Evolutionary conservation across 225 moss, liverwort and hornwort species (phyloP), one percentile per base, ranked within the genome.

Genomic region (Sphagnum contortum): DNA sequence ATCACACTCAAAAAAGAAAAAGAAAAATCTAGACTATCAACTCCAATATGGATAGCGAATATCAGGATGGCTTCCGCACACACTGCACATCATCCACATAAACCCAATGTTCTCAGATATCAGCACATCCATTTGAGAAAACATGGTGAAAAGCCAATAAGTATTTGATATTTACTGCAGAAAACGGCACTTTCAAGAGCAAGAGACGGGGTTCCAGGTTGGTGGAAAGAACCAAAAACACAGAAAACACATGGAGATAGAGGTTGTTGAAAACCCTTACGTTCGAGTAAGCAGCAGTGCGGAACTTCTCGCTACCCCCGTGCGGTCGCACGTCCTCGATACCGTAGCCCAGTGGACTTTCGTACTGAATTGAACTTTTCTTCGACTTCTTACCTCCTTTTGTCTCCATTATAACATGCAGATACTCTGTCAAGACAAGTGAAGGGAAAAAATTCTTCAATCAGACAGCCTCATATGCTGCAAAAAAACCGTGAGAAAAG

Each of bases 61-160:
- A 91, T 98, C 98, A 98, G 93, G 98, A 98, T 86, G 98, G 98
- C 91, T 93, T 93, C 11, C 93, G 78, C n/a, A 91, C 93, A 78
- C 98, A 98, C 96, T 96, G 92, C 87, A 86, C 58, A 73, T 44
- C 9, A 54, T 10, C 62, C 46, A 62, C 44, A 13, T 5, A 0
- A 29, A 29, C 29, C 29, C 29, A 29, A 29, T 29, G 29, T 29
- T 29, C 29, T 29, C 29, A 29, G 29, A 29, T 29, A 29, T 29
- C 29, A 29, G 29, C 0, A 29, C 29, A 29, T 29, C 29, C 29
- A 29, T 29, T 1, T 29, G 1, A 0, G 29, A 29, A 29, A 29
- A 1, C 29, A 29, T 0, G 29, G 29, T 29, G 29, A 29, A 29
- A 29, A 29, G 29, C 29, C 29, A 29, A 29, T 0, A 29, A 29